These are phyloP conservation scores for Apiospora saccharicola DNA, from an alignment of 2,329 filamentous ascomycete genomes.

Conservation along the genomic window DNA sequence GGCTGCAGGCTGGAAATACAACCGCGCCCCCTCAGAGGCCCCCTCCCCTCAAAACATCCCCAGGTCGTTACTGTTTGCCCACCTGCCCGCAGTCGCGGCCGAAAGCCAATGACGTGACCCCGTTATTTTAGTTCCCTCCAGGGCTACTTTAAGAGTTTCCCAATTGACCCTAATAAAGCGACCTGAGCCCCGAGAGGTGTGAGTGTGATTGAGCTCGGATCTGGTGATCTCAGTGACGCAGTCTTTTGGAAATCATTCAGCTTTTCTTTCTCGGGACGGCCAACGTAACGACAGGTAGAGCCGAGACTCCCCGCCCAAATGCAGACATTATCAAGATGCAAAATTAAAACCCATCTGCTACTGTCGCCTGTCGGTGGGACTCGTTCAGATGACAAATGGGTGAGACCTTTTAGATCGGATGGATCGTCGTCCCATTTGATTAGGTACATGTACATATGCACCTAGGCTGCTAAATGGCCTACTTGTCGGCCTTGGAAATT, in stretches of 20 bases:
- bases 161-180: background rate
- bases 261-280: background rate
- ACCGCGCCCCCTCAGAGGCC: background rate
- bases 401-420: slow-evolving; percentile 19
- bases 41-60: slow-evolving; percentile 6
- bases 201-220: slow-evolving; percentile 2
- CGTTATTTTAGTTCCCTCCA: background rate
- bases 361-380: slow-evolving; percentile 1
- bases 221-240: background rate
- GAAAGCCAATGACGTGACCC: slow-evolving; percentile 20
- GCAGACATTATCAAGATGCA: slow-evolving; percentile 7
- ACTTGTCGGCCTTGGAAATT: background rate
- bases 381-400: background rate
- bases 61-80: slow-evolving; percentile 15
- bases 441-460: slow-evolving; percentile 21
- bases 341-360: background rate
- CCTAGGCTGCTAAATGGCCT: background rate
- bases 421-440: slow-evolving; percentile 21
- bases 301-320: slow-evolving; percentile 7
- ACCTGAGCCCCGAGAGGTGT: background rate
- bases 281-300: background rate
- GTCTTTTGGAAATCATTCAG: background rate
- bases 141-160: background rate
- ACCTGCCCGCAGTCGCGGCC: slow-evolving; percentile 11
- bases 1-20: background rate